These are phyloP conservation scores for Leptographium flavum DNA, from an alignment of 2,329 filamentous ascomycete genomes.

Conservation along the genomic window DNA sequence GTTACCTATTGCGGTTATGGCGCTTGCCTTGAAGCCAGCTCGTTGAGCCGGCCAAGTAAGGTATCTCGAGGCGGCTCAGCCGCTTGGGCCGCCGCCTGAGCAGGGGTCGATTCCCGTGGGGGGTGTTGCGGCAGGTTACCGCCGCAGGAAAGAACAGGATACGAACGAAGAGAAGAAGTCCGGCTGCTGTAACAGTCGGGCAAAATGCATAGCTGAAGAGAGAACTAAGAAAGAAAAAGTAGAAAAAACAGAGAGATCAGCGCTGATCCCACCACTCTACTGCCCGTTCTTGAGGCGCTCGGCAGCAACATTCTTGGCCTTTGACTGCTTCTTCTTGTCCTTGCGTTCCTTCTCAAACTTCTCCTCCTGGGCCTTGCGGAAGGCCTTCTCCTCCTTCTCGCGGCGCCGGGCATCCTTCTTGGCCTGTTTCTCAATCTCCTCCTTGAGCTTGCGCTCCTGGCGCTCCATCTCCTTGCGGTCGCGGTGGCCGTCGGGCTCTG, in stretches of 20 bases:
- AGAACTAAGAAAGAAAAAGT: neutral
- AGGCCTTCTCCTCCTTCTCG: neutral
- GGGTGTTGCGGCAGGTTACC: too few species aligned
- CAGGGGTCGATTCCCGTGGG: too few species aligned
- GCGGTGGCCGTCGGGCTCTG: neutral
- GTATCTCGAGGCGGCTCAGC: too few species aligned
- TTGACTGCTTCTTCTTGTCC: neutral
- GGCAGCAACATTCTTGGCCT: neutral
- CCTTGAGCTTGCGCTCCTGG: neutral
- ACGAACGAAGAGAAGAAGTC: too few species aligned
- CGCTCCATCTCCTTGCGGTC: neutral
- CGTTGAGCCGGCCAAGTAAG: too few species aligned
- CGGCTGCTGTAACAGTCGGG: too few species aligned
- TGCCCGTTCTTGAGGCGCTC: neutral
- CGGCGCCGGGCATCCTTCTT: neutral
- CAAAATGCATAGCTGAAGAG: too few species aligned
- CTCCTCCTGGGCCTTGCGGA: neutral
- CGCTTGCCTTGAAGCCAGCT: too few species aligned
- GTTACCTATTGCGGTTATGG: too few species aligned
- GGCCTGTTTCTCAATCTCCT: neutral
- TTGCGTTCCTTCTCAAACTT: neutral
- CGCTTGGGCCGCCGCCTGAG: too few species aligned
- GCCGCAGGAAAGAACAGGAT: too few species aligned
- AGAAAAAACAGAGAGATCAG: too few species aligned
- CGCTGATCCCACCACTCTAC: neutral